Conservation (phyloP, 1,139 yeast genomes). For the Kodamaea derodonti region DNA sequence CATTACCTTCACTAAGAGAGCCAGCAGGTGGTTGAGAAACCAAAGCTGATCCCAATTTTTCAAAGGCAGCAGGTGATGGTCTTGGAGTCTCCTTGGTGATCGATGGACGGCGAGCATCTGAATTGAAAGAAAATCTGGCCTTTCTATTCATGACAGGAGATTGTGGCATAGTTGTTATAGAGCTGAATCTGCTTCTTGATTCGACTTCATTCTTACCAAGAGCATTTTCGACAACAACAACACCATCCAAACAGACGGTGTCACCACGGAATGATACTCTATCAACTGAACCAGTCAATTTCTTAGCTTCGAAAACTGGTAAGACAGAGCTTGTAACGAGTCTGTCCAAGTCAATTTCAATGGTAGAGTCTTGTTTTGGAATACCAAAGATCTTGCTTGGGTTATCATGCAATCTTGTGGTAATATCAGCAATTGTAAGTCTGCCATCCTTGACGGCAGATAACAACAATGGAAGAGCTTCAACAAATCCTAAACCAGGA, state of each 20-base stretch:
- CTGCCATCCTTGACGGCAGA: slow-evolving; percentile 74
- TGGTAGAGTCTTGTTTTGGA: slow-evolving; percentile 72
- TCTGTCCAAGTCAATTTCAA: slow-evolving; percentile 84
- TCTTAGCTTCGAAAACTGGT: slow-evolving; percentile 24
- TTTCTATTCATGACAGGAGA: slow-evolving; percentile 44
- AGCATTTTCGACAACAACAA: slow-evolving; percentile 53
- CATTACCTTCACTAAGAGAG: slow-evolving; percentile 71
- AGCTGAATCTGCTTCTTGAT: slow-evolving; percentile 38
- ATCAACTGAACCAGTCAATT: slow-evolving; percentile 76
- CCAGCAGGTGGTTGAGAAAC: slow-evolving; percentile 69
- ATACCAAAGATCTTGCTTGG: slow-evolving; percentile 82
- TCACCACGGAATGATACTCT: slow-evolving; percentile 77
- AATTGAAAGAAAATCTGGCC: slow-evolving; percentile 45
- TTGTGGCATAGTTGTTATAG: slow-evolving; percentile 39
- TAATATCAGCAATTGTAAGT: slow-evolving; percentile 70
- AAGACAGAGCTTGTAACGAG: slow-evolving; percentile 39
- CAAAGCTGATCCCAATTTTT: slow-evolving; percentile 62
- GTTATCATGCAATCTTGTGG: slow-evolving; percentile 70
- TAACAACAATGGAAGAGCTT: slow-evolving; percentile 77
- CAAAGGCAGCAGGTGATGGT: slow-evolving; percentile 43
- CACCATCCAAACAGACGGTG: slow-evolving; percentile 84
- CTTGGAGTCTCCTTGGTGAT: slow-evolving; percentile 28
- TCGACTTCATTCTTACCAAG: slow-evolving; percentile 56
- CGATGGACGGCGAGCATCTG: slow-evolving; percentile 44
- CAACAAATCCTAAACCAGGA: slow-evolving; percentile 76